Percentiles rank a stretch among this genome's conserved stretches.
phyloP scores from a whole-genome alignment of 2,329 filamentous ascomycete genomes.

The Cercospora brassicicola region DNA sequence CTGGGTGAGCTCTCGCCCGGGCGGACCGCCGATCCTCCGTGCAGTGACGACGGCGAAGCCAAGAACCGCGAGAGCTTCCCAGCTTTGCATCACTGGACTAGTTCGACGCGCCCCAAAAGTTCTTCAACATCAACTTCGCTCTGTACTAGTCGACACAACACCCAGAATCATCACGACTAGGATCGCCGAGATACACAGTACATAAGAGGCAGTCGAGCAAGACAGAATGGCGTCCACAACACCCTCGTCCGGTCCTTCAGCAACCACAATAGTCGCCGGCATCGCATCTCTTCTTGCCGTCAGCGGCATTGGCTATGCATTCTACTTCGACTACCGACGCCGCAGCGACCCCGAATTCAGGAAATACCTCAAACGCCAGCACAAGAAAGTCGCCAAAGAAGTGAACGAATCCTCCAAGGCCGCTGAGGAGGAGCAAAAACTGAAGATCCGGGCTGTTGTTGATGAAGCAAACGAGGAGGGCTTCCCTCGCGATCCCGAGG shows the following conservation, averaged over 20 bases:
- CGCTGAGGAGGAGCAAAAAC: slow-evolving; percentile 65
- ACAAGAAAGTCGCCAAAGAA: slow-evolving; percentile 68
- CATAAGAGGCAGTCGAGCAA: not conserved
- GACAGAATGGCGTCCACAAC: slow-evolving; percentile 39
- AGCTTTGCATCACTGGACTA: slow-evolving; percentile 3
- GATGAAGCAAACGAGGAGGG: slow-evolving; percentile 84
- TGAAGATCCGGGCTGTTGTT: slow-evolving; percentile 72
- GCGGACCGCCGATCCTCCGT: not conserved
- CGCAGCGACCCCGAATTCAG: slow-evolving; percentile 65
- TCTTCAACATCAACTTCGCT: slow-evolving; percentile 2
- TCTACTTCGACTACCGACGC: slow-evolving; percentile 67
- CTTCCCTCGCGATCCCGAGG: slow-evolving; percentile 85
- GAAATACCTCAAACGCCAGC: slow-evolving; percentile 67
- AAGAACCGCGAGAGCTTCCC: slow-evolving; percentile 5
- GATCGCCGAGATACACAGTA: not conserved
- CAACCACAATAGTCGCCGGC: slow-evolving; percentile 59
- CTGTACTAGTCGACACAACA: not conserved
- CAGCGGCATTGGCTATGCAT: slow-evolving; percentile 62
- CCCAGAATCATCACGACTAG: not conserved
- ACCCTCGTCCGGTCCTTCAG: slow-evolving; percentile 47
- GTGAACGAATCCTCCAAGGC: slow-evolving; percentile 72
- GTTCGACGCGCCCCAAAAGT: slow-evolving; percentile 7
- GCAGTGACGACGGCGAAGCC: slow-evolving; percentile 4
- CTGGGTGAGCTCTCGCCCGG: not conserved
- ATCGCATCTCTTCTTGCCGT: slow-evolving; percentile 60